Percentiles rank a stretch among this genome's conserved stretches.
Conservation (phyloP, 2,329 filamentous ascomycete genomes). For the Sporothrix sp. region DNA sequence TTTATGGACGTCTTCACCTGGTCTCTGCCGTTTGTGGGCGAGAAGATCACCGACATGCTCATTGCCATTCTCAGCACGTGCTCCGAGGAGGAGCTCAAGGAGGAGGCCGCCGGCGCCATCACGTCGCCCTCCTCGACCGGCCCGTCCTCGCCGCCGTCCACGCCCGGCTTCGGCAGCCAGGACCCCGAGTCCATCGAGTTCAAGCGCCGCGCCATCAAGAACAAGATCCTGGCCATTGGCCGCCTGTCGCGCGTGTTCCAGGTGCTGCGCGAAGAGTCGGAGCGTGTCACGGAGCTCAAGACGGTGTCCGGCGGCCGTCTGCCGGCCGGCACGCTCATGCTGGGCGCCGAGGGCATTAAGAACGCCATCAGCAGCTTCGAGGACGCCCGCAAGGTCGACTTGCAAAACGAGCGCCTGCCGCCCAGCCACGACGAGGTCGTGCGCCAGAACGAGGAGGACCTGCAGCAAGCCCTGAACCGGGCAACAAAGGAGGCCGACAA, state of each 20-base stretch:
- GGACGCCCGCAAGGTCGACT: slow-evolving; percentile 89
- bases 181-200: slow-evolving; percentile 85
- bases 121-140: slow-evolving; percentile 28
- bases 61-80: slow-evolving; percentile 97
- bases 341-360: slow-evolving; percentile 96
- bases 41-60: slow-evolving; percentile 99
- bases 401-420: slow-evolving; percentile 91
- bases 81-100: slow-evolving; percentile 96
- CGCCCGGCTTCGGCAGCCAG: slow-evolving; percentile 20
- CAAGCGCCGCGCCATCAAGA: slow-evolving; percentile 96
- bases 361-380: slow-evolving; percentile 96
- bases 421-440: slow-evolving; percentile 87
- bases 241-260: slow-evolving; percentile 97
- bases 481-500: slow-evolving; percentile 85
- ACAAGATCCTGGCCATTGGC: slow-evolving; percentile 97
- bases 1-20: slow-evolving; percentile 99
- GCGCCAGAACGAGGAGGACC: slow-evolving; percentile 70
- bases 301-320: slow-evolving; percentile 87
- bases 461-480: slow-evolving; percentile 73
- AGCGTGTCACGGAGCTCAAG: slow-evolving; percentile 95
- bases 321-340: slow-evolving; percentile 92
- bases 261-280: slow-evolving; percentile 91
- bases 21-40: slow-evolving; percentile 95
- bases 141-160: slow-evolving; percentile 20
- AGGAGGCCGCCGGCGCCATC: slow-evolving; percentile 70